These are phyloP conservation scores for Zymoseptoria brevis DNA, from an alignment of 2,329 filamentous ascomycete species.

Conservation along the genomic window DNA sequence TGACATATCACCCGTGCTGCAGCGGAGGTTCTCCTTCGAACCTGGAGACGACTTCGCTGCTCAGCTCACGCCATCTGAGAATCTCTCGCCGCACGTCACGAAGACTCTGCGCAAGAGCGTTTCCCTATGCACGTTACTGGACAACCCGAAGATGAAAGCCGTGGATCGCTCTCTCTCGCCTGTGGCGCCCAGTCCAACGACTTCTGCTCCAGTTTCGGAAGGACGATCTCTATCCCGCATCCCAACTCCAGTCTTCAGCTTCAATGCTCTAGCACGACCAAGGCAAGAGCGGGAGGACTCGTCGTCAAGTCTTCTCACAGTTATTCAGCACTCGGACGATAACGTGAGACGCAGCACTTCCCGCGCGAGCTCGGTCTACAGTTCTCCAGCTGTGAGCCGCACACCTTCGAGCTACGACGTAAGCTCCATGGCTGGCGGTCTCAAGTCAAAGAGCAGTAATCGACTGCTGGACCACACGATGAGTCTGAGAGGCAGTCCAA, in stretches of 20 bases:
- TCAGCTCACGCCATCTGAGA: background rate
- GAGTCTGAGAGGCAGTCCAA: slow-evolving; percentile 16
- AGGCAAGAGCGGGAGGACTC: slow-evolving; percentile 35
- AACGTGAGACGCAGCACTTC: slow-evolving; percentile 21
- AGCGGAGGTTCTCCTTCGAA: slow-evolving; percentile 38
- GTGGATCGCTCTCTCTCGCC: slow-evolving; percentile 11
- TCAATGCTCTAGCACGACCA: slow-evolving; percentile 24
- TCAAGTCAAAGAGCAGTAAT: slow-evolving; percentile 8
- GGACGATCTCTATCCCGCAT: slow-evolving; percentile 31
- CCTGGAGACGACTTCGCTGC: slow-evolving; percentile 33
- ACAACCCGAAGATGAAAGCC: background rate
- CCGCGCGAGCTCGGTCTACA: slow-evolving; percentile 21
- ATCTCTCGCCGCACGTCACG: slow-evolving; percentile 7
- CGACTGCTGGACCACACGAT: slow-evolving; percentile 18
- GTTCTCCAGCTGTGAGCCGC: slow-evolving; percentile 13
- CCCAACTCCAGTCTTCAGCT: slow-evolving; percentile 34
- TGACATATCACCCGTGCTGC: slow-evolving; percentile 7
- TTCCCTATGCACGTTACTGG: slow-evolving; percentile 15
- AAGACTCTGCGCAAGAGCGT: slow-evolving; percentile 21
- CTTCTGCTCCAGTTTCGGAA: slow-evolving; percentile 9
- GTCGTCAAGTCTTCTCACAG: slow-evolving; percentile 31
- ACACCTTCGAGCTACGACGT: background rate
- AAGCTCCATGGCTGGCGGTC: background rate
- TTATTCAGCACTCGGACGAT: slow-evolving; percentile 18
- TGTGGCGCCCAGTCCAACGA: slow-evolving; percentile 19